A percentile compares a stretch with the other conserved stretches of the same genome.
phyloP scores from a whole-genome alignment of 1,284 basidiomycete genomes.

The Hemileia vastatrix region DNA sequence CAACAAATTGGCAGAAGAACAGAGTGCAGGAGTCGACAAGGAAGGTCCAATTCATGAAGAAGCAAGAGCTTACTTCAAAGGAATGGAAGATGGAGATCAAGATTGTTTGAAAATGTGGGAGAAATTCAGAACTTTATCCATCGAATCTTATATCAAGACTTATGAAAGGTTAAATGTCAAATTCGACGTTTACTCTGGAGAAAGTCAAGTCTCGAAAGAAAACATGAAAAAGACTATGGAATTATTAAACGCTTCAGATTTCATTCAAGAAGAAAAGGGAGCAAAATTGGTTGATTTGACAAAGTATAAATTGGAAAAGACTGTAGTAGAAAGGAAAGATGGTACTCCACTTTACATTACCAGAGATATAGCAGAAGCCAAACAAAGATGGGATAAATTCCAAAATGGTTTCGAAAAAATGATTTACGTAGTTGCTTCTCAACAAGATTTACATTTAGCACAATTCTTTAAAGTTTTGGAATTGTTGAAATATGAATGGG shows the following conservation, averaged over 20 bases:
- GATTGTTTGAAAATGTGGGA: slow-evolving; percentile 76
- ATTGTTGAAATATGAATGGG: slow-evolving; percentile 81
- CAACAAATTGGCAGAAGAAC: slow-evolving; percentile 82
- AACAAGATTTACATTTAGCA: slow-evolving; percentile 82
- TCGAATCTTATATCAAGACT: slow-evolving; percentile 81
- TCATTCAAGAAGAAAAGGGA: slow-evolving; percentile 61
- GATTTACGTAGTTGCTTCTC: slow-evolving; percentile 75
- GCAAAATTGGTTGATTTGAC: slow-evolving; percentile 71
- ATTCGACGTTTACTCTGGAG: slow-evolving; percentile 90
- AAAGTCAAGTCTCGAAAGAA: slow-evolving; percentile 73
- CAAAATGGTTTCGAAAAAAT: slow-evolving; percentile 98
- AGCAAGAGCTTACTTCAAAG: slow-evolving; percentile 83
- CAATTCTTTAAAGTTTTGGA: slow-evolving; percentile 93
- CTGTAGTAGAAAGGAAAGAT: slow-evolving; percentile 85
- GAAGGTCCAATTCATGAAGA: slow-evolving; percentile 55
- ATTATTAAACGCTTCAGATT: slow-evolving; percentile 52
- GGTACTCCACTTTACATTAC: slow-evolving; percentile 96
- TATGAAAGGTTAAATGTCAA: slow-evolving; percentile 82
- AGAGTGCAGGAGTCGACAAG: slow-evolving; percentile 24
- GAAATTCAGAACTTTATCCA: slow-evolving; percentile 81
- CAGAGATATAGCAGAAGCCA: slow-evolving; percentile 86
- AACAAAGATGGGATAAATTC: slow-evolving; percentile 82
- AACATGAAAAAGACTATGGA: slow-evolving; percentile 63
- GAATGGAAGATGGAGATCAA: slow-evolving; percentile 89
- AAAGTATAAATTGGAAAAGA: slow-evolving; percentile 78